Conservation (phyloP, 2,329 filamentous ascomycete genomes). For the Myriosclerotinia duriaeana region DNA sequence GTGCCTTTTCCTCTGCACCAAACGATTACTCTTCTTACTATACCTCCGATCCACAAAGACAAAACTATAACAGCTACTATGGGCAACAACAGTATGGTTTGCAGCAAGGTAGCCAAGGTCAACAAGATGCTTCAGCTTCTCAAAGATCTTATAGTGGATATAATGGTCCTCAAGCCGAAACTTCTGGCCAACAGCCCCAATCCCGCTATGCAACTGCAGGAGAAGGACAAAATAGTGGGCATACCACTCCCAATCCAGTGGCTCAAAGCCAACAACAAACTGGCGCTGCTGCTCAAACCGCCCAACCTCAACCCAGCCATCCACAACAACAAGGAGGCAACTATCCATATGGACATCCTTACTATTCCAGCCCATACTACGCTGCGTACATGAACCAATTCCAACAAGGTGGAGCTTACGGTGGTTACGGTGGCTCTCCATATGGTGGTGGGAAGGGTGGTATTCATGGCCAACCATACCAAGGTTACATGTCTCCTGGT, state of each 20-base stretch:
- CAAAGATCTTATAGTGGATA: constrained; percentile 80
- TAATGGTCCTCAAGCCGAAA: constrained; percentile 61
- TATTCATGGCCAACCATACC: constrained; percentile 41
- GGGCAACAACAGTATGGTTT: constrained; percentile 57
- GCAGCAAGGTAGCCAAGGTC: constrained; percentile 55
- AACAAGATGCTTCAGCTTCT: constrained; percentile 69
- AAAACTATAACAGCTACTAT: constrained; percentile 72
- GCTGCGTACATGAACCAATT: constrained; percentile 57
- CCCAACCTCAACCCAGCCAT: constrained; percentile 46
- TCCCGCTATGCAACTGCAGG: constrained; percentile 59
- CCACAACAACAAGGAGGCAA: constrained; percentile 49
- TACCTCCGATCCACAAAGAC: constrained; percentile 70
- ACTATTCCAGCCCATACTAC: constrained; percentile 64
- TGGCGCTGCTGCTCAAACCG: constrained; percentile 44
- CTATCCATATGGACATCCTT: constrained; percentile 57
- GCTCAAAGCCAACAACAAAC: constrained; percentile 52
- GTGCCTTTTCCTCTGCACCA: constrained; percentile 70
- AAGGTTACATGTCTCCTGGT: constrained; percentile 41
- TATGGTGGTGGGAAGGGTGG: constrained; percentile 41
- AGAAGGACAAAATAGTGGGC: constrained; percentile 81
- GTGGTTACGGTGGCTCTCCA: constrained; percentile 42
- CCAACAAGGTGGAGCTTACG: constrained; percentile 44
- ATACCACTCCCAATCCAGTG: constrained; percentile 85
- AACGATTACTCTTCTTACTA: constrained; percentile 86
- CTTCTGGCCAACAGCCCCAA: constrained; percentile 63